Evolutionary conservation across 306 rosid species (phyloP), one percentile per base, ranked within the genome.

Genomic region (Acacia melanoxylon): DNA sequence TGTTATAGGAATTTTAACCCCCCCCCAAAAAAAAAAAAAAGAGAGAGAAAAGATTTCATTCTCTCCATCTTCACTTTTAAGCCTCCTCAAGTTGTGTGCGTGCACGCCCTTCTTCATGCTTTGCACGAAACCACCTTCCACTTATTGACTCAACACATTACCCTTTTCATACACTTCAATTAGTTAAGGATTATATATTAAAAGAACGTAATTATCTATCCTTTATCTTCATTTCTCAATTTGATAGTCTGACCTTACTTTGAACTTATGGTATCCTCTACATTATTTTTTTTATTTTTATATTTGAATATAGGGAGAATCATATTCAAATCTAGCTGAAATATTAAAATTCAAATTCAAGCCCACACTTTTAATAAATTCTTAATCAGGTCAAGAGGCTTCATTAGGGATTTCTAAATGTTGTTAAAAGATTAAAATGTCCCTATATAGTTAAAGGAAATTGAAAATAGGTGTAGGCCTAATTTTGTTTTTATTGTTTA

Each of bases 21-120:
- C 31, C 31, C 31, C 31, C 2, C 31, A 29, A 35, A 45, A 13
- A 45, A 17, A 19, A 6, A 12, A 11, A 5, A 27, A 5, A 24
- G 0, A 6, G 9, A 75, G 67, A 66, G 70, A 79, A 41, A n/a
- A 51, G 29, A 65, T 54, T 58, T 22, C 72, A 66, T 31, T 33
- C 11, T 31, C 16, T 82, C 56, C 10, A 5, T 20, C 83, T 84
- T 71, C 78, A 20, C 81, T 78, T 77, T 77, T 83, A 74, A 61
- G 74, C 37, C 77, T 74, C 56, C 71, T 58, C 69, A 62, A 76
- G 4, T 78, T 81, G 85, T 66, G 89, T 74, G 89, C 88, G 48
- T 83, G 84, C 86, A 85, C 87, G 85, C 79, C 85, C 86, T 48
- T 78, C 17, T 46, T 49, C 79, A 76, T 65, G 75, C 82, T 85